phyloP scores from a whole-genome alignment of 306 rosid species.

The Herpetospermum pedunculosum region DNA sequence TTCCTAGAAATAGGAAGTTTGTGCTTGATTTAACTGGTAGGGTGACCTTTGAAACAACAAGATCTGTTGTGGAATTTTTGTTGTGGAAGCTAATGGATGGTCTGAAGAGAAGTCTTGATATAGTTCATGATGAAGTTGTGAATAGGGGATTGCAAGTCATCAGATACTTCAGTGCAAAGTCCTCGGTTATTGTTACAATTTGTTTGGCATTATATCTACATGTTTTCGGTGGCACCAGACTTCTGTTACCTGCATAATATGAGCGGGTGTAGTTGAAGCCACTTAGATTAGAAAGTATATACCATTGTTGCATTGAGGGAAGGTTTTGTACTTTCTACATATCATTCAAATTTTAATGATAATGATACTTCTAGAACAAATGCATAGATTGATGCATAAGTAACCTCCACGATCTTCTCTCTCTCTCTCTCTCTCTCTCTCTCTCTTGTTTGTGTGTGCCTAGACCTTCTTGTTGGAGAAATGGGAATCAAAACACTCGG shows the following conservation, averaged over 20 bases:
- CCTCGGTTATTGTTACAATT: conserved; percentile 62
- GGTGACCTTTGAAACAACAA: conserved; percentile 58
- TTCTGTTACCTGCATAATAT: conserved; percentile 51
- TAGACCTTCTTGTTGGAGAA: background rate
- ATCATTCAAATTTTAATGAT: conserved; percentile 1
- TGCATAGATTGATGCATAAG: conserved; percentile 4
- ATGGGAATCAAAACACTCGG: background rate
- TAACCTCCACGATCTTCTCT: background rate
- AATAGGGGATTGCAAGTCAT: conserved; percentile 57
- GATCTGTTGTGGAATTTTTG: conserved; percentile 54
- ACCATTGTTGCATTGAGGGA: background rate
- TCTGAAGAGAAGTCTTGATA: conserved; percentile 39
- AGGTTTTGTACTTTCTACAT: background rate
- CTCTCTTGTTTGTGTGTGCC: background rate
- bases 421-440: background rate
- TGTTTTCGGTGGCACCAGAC: conserved; percentile 44
- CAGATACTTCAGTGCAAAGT: conserved; percentile 64
- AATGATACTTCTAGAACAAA: background rate
- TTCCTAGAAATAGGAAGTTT: conserved; percentile 60
- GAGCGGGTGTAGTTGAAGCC: background rate
- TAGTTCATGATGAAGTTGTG: conserved; percentile 45
- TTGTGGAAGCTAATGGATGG: conserved; percentile 51
- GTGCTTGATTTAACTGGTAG: conserved; percentile 80
- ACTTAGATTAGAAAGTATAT: conserved; percentile 1
- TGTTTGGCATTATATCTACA: conserved; percentile 77